Conservation (phyloP, 2,329 filamentous ascomycete genomes). For the Colletotrichum siamense region DNA sequence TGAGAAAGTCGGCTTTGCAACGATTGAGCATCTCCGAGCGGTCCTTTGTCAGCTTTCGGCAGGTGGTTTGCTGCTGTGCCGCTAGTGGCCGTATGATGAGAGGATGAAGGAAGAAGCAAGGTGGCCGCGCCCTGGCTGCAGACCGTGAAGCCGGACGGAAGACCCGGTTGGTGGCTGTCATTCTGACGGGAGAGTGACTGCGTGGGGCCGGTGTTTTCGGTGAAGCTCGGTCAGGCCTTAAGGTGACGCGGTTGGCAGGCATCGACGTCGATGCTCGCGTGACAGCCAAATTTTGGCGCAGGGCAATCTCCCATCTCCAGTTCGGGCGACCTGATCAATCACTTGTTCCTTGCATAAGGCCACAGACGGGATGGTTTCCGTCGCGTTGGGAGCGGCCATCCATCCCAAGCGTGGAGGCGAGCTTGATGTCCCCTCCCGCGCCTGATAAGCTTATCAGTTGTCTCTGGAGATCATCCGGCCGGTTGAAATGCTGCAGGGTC, state of each 20-base stretch:
- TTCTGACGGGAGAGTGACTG: background rate
- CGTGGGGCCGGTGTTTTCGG: background rate
- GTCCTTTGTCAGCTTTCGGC: background rate
- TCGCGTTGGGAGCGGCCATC: background rate
- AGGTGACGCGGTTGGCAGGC: background rate
- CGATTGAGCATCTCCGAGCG: background rate
- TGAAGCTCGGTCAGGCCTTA: conserved; percentile 1
- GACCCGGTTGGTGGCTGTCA: background rate
- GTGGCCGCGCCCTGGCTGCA: background rate
- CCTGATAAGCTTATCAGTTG: conserved; percentile 19
- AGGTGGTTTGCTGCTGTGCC: background rate
- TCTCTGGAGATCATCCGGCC: background rate
- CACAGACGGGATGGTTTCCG: conserved; percentile 11
- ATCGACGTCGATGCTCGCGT: background rate
- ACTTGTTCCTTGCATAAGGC: conserved; percentile 20
- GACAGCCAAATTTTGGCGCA: background rate
- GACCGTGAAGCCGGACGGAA: background rate
- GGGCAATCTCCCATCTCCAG: conserved; percentile 1
- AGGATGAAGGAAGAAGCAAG: background rate
- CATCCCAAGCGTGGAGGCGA: background rate
- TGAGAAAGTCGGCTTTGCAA: background rate
- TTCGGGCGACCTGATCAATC: background rate
- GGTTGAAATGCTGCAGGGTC: background rate
- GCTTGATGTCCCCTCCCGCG: background rate
- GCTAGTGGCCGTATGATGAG: background rate